Conservation (phyloP, 1,284 basidiomycete genomes). For the Tetrapyrgos nigripes region DNA sequence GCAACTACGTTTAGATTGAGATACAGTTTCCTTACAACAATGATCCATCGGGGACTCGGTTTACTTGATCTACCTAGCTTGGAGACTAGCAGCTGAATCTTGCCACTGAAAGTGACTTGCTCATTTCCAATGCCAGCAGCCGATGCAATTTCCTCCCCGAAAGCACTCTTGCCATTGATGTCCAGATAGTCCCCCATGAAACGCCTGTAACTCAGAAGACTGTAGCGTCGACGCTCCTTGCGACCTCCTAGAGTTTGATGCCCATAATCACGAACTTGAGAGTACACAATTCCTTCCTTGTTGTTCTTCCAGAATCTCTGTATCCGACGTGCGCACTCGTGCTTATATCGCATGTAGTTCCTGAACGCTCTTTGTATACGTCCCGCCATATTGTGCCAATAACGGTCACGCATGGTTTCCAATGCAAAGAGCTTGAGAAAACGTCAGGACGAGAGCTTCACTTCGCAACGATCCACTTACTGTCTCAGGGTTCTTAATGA, state of each 20-base stretch:
- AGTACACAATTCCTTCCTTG: slow-evolving; percentile 91
- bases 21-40: slow-evolving; percentile 68
- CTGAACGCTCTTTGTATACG: slow-evolving; percentile 97
- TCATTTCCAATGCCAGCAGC: slow-evolving; percentile 80
- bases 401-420: slow-evolving; percentile 98
- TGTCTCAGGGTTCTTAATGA: slow-evolving; percentile 99
- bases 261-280: slow-evolving; percentile 91
- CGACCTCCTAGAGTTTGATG: slow-evolving; percentile 91
- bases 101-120: slow-evolving; percentile 89
- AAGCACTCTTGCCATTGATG: slow-evolving; percentile 80
- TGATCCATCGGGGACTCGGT: slow-evolving; percentile 89
- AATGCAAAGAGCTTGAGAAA: slow-evolving; percentile 86
- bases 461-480: slow-evolving; percentile 48
- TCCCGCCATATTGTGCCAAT: slow-evolving; percentile 99
- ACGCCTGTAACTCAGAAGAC: slow-evolving; percentile 91
- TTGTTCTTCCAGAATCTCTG: slow-evolving; percentile 99
- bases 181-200: slow-evolving; percentile 98
- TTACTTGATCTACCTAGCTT: slow-evolving; percentile 91
- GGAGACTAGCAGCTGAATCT: slow-evolving; percentile 86
- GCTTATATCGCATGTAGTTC: slow-evolving; percentile 94
- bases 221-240: slow-evolving; percentile 95
- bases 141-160: slow-evolving; percentile 81
- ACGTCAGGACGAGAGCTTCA: slow-evolving; percentile 5
- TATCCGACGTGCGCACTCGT: slow-evolving; percentile 94
- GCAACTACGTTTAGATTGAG: slow-evolving; percentile 2